Percentiles rank a stretch among this genome's conserved stretches.
Conservation (phyloP, 176 grass and related monocot species). For the Calamus simplicifolius region DNA sequence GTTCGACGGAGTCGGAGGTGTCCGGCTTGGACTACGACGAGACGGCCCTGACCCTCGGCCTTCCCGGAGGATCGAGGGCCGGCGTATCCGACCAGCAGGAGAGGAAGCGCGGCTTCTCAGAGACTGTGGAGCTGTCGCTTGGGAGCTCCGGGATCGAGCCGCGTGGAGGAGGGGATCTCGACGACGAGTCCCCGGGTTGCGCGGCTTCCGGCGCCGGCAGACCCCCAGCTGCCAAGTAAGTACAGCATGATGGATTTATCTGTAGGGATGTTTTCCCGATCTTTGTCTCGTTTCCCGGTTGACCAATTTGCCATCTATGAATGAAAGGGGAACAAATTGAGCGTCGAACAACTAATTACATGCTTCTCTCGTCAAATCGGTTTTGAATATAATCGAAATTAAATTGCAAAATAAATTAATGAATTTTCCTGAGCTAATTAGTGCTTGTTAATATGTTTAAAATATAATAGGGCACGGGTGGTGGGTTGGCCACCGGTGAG, state of each 20-base stretch:
- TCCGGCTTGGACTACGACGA: slow-evolving; percentile 87
- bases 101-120: slow-evolving; percentile 12
- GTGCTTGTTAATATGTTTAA: neutral
- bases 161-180: neutral
- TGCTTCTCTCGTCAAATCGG: no score
- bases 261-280: neutral
- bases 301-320: neutral
- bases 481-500: slow-evolving; percentile 97
- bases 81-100: slow-evolving; percentile 3
- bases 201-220: slow-evolving; percentile 21
- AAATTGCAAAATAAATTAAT: no score
- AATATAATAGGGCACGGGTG: slow-evolving; percentile 39
- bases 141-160: neutral
- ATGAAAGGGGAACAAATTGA: neutral
- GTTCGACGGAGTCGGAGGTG: slow-evolving; percentile 57
- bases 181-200: neutral
- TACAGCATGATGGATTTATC: neutral
- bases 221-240: slow-evolving; percentile 60
- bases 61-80: slow-evolving; percentile 41
- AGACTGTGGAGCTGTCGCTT: neutral
- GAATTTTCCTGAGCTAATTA: neutral
- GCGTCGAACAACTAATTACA: no score
- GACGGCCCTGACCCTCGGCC: slow-evolving; percentile 73
- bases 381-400: no score
- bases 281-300: neutral